A percentile compares a stretch with the other conserved stretches of the same genome.
Evolutionary conservation across 139 green algal genomes (phyloP).

Genomic region (Chlorella sp.): DNA sequence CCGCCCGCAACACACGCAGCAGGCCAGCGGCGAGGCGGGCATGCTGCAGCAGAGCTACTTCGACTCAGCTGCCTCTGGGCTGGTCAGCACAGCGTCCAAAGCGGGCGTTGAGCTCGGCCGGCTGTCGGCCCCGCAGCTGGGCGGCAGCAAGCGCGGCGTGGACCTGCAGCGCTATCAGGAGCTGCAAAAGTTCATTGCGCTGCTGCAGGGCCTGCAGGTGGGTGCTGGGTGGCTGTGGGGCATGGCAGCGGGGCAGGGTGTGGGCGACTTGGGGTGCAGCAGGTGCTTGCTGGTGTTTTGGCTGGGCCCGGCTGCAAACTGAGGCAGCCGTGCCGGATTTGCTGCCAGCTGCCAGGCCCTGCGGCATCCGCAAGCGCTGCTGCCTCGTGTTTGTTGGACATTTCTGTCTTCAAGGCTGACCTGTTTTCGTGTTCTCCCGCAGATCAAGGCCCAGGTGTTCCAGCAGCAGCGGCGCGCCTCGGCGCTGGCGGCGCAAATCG

Average conservation of each 20-base stretch:
- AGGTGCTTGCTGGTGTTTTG: no score
- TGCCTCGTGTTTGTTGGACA: not conserved
- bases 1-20: no score
- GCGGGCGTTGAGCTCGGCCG: no score
- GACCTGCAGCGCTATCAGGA: slow-evolving; percentile 13
- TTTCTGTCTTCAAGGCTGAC: not conserved
- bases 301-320: not conserved
- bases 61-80: no score
- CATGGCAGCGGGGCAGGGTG: not conserved
- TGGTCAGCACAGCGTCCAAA: no score
- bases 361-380: no score
- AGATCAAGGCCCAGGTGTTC: slow-evolving; percentile 2
- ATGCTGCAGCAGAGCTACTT: no score
- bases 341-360: not conserved
- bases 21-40: no score
- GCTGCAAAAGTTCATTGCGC: slow-evolving; percentile 3
- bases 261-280: not conserved
- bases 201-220: slow-evolving; percentile 28
- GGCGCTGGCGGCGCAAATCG: not conserved
- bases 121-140: no score
- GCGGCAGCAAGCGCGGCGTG: not conserved
- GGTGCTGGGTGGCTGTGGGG: not conserved
- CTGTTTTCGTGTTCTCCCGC: not conserved
- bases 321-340: not conserved
- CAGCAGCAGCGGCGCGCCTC: not conserved